Evolutionary conservation across 2,329 filamentous ascomycete genomes (phyloP), one percentile per base, ranked within the genome.

Genomic region (Metarhizium sp.): DNA sequence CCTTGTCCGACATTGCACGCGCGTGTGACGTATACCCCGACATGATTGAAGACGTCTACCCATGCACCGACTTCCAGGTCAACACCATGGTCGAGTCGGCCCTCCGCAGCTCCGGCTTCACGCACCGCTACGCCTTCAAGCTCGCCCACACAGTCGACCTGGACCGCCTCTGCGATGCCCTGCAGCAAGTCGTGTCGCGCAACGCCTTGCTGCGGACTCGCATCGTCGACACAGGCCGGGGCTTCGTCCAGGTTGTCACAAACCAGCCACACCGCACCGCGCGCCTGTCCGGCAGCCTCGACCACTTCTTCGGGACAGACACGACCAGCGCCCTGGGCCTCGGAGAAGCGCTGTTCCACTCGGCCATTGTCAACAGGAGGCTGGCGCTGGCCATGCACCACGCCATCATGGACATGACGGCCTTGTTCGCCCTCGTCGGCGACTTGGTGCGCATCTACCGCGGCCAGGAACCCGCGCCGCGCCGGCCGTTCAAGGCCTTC

Each of bases 401-500:
- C 47, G 55, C 51, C 16, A 34, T 53, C 42, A 56, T 51, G 46
- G 55, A 56, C 30, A 29, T 40, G n/a, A 8, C 29, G 25, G 49
- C 54, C 3, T 10, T 55, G 4, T 25, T 55, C 45, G 51, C 47
- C 10, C 25, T 45, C 6, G 2, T 25, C 20, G 20, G 20, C 20
- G 55, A 56, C 25, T 1, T 56, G 11, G 14, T 13, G 18, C 25
- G 46, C 32, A 42, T 42, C 20, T 53, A 47, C 25, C 7, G 2
- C 20, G 42, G 48, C 18, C 47, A 18, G 1, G 20, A n/a, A 13
- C 29, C 34, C 7, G 20, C 2, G 20, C 55, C 51, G 14, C n/a
- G n/a, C 11, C 51, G 55, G 7, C 46, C 51, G 6, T 56, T 56
- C 43, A 56, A 56, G 14, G 45, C 47, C 7, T 56, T 56, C 43